A percentile compares a stretch with the other conserved stretches of the same genome.
These are phyloP conservation scores for Beta macrorhiza DNA, from an alignment of 179 eudicot genomes.

Conservation along the genomic window DNA sequence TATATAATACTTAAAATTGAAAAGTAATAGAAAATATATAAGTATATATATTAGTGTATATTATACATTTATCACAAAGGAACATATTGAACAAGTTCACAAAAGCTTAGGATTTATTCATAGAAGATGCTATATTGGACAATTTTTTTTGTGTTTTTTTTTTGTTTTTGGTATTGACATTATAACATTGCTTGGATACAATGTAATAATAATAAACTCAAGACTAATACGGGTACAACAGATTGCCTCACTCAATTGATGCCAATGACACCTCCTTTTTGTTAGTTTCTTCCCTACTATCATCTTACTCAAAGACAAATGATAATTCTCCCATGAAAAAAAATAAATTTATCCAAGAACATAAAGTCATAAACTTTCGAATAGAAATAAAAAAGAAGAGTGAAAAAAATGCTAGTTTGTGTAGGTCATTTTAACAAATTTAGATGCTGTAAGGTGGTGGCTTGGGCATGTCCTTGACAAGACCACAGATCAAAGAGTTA, in stretches of 20 bases:
- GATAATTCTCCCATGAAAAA: slow-evolving; percentile 15
- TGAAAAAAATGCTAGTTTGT: slow-evolving; percentile 7
- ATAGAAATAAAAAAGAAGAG: not conserved
- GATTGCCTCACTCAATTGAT: slow-evolving; percentile 21
- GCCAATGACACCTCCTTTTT: slow-evolving; percentile 19
- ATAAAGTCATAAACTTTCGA: not conserved
- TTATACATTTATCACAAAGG: not conserved
- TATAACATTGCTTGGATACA: slow-evolving; percentile 16
- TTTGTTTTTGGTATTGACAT: slow-evolving; percentile 2
- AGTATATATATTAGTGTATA: not conserved
- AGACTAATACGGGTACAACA: slow-evolving; percentile 20
- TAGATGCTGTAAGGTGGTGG: slow-evolving; percentile 34
- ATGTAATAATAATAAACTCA: not conserved
- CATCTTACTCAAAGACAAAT: slow-evolving; percentile 20
- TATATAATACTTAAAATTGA: too few relatives aligned
- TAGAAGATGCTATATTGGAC: slow-evolving; percentile 6
- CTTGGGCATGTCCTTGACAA: slow-evolving; percentile 45
- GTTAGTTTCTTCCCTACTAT: slow-evolving; percentile 5
- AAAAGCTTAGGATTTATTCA: slow-evolving; percentile 14
- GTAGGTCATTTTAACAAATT: not conserved
- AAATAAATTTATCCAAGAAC: not conserved
- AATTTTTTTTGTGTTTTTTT: slow-evolving; percentile 13
- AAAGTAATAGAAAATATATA: too few relatives aligned
- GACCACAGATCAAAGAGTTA: slow-evolving; percentile 35
- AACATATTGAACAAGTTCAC: not conserved